These are phyloP conservation scores for Mercurialis annua DNA, from an alignment of 345 rosid genomes.

Conservation along the genomic window DNA sequence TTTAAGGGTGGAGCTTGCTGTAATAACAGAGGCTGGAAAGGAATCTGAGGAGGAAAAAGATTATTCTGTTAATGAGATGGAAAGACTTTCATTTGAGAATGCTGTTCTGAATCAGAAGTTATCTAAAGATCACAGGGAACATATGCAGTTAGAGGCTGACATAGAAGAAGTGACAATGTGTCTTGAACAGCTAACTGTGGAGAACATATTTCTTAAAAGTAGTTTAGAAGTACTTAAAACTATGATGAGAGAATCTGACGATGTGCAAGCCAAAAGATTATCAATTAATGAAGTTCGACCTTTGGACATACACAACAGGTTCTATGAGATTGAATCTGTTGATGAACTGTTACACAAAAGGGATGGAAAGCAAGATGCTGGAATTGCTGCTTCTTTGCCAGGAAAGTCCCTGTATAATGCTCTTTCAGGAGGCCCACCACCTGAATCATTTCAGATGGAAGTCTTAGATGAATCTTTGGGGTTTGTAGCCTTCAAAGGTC, in stretches of 20 bases:
- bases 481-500: conserved; percentile 40
- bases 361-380: conserved; percentile 24
- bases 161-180: conserved; percentile 36
- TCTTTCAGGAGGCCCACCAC: conserved; percentile 8
- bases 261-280: conserved; percentile 24
- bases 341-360: conserved; percentile 26
- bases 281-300: conserved; percentile 27
- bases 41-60: conserved; percentile 55
- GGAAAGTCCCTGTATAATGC: conserved; percentile 20
- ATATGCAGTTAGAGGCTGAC: conserved; percentile 38
- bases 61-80: conserved; percentile 43
- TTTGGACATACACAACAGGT: conserved; percentile 20
- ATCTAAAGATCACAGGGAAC: conserved; percentile 39
- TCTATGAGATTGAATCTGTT: conserved; percentile 21
- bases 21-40: conserved; percentile 41
- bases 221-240: conserved; percentile 38
- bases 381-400: conserved; percentile 12
- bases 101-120: conserved; percentile 48
- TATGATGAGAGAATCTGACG: conserved; percentile 35
- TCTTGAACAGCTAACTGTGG: conserved; percentile 51
- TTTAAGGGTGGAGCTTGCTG: conserved; percentile 41
- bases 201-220: conserved; percentile 42
- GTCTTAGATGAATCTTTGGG: conserved; percentile 37
- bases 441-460: conserved; percentile 28
- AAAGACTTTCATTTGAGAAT: conserved; percentile 54